Conservation (phyloP, 1,284 basidiomycete genomes). For the Leccinum angustisporum region DNA sequence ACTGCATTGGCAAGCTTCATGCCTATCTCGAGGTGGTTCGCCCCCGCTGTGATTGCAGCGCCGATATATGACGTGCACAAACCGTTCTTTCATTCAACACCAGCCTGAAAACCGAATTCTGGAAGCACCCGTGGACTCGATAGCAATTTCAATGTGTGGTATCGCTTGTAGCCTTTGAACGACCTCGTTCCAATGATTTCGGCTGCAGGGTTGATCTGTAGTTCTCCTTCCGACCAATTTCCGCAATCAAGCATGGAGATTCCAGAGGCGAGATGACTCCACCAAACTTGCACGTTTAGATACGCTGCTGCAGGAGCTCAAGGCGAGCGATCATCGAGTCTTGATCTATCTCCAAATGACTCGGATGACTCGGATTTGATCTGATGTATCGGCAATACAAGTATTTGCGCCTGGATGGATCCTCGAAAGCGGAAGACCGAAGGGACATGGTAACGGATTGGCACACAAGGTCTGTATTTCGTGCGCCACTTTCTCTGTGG, state of each 20-base stretch:
- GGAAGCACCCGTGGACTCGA: conserved; percentile 69
- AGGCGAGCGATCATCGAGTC: too few species aligned
- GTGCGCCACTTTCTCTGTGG: too few species aligned
- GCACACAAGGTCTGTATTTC: too few species aligned
- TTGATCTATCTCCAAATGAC: too few species aligned
- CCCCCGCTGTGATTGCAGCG: conserved; percentile 84
- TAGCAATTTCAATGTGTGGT: conserved; percentile 75
- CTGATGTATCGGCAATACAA: too few species aligned
- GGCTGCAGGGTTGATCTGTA: conserved; percentile 67
- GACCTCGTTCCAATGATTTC: conserved; percentile 61
- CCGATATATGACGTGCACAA: conserved; percentile 73
- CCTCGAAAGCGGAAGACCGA: too few species aligned
- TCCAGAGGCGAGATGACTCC: conserved; percentile 70
- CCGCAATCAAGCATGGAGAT: conserved; percentile 88
- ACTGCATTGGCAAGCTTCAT: conserved; percentile 69
- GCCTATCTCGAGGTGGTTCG: conserved; percentile 85
- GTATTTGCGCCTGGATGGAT: too few species aligned
- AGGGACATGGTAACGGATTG: too few species aligned
- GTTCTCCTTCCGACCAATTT: conserved; percentile 73
- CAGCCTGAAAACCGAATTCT: conserved; percentile 50
- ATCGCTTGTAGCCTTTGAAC: conserved; percentile 52
- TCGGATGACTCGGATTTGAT: too few species aligned
- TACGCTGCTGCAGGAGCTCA: too few species aligned
- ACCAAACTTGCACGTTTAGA: too few species aligned
- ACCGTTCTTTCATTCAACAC: conserved; percentile 79